Evolutionary conservation across 2,329 filamentous ascomycete genomes (phyloP).

Genomic region (Diatrype stigma): DNA sequence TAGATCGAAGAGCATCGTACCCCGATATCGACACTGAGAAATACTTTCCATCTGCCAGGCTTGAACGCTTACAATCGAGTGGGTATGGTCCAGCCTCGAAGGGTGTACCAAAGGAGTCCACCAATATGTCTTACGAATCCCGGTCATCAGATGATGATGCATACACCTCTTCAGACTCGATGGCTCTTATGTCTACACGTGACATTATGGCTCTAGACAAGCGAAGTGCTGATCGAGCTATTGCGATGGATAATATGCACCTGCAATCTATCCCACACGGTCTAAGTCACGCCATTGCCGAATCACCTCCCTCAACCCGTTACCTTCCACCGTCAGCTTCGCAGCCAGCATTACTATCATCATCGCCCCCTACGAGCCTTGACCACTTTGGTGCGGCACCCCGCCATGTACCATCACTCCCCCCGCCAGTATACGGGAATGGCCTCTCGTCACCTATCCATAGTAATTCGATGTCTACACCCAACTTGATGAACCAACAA

Average conservation of each 20-base stretch:
- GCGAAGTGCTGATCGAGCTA: constrained; percentile 34
- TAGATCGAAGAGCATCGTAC: constrained; percentile 33
- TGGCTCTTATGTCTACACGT: constrained; percentile 49
- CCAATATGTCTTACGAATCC: constrained; percentile 30
- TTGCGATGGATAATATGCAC: constrained; percentile 38
- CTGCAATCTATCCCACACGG: constrained; percentile 27
- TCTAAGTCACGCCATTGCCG: constrained; percentile 33
- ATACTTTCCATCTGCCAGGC: constrained; percentile 35
- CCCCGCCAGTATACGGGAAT: constrained; percentile 33
- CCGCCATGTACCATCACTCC: constrained; percentile 34
- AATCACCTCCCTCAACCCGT: constrained; percentile 26
- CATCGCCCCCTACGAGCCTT: constrained; percentile 23
- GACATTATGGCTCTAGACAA: constrained; percentile 48
- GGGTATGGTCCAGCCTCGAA: constrained; percentile 17
- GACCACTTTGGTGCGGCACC: constrained; percentile 34
- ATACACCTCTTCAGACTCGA: constrained; percentile 27
- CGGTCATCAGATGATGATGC: constrained; percentile 33
- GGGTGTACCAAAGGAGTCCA: constrained; percentile 15
- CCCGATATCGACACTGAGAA: constrained; percentile 36
- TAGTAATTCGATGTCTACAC: constrained; percentile 22
- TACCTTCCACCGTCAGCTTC: constrained; percentile 32
- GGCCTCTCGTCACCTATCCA: constrained; percentile 22
- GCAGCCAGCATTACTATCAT: constrained; percentile 31
- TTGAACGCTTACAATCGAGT: constrained; percentile 32
- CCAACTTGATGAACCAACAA: constrained; percentile 9